Evolutionary conservation across 768 basidiomycete genomes (phyloP), one percentile per base, ranked within the genome.

Genomic region (Cubamyces sp.): DNA sequence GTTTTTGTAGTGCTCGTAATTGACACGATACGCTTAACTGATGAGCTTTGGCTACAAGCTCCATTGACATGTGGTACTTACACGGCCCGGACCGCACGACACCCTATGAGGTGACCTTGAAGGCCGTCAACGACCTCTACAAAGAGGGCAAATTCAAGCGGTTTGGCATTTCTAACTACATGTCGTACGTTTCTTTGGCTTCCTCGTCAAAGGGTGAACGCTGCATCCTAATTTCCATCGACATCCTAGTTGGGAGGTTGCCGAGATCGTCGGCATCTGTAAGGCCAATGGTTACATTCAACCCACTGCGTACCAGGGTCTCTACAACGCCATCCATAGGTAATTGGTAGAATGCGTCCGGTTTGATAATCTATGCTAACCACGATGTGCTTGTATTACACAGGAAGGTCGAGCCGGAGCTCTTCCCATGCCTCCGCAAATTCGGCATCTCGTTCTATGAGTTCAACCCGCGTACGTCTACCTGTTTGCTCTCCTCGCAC

Each of bases 101-200:
- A 0, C 78, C 79, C 2, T 80, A 78, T 69, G 76, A 78, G 57
- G 80, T 77, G 34, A 83, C 84, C 0, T 67, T 84, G 14, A 75
- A 76, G 57, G 79, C 74, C 0, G 76, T 82, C 26, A 72, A 85
- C 68, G 77, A 82, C 26, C 72, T 83, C 9, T 71, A 84, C 75
- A 76, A 80, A 61, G 80, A 82, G 67, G 83, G 85, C 3, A 76
- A 81, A 66, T 84, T 86, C 72, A 74, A 78, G 50, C 74, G 77
- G 49, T 76, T 81, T 61, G 81, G 78, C 1, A 71, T 82, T 54
- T 77, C 75, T 60, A 80, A 82, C 71, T 82, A 74, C 67, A 71
- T 72, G 64, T 66, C 77, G 69, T 81, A 73, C 60, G 79, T 69
- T 18, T 3, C 7, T 30, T 9, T 34, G 34, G 6, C 1, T 26